Base-by-base conservation (phyloP, 306 rosid genomes). In the Senna siamea region DNA sequence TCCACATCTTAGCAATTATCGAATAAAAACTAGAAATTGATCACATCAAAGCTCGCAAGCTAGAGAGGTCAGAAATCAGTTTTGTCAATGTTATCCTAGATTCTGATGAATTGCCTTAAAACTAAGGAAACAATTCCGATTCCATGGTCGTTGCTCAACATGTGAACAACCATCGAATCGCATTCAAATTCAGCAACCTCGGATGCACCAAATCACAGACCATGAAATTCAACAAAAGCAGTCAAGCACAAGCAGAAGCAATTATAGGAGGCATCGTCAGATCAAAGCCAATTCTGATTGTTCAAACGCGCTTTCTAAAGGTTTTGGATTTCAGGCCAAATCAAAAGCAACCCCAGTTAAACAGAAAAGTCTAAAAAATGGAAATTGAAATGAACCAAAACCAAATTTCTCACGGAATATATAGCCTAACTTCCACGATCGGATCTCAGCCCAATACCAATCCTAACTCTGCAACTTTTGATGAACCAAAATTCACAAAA, bases 381-480 rank as follows among this genome's bases (percentile, higher is more conserved):
- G 17, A 32, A 32, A 59, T 73, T 41, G 30, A 80, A 75, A 73
- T 4, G 28, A 60, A 69, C 19, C 4, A 69, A 68, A 79, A 79
- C 41, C 35, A 30, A 62, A 20, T 69, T 19, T 46, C 73, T 75
- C 34, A 44, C 52, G 23, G 34, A 30, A 38, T 62, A 74, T 8
- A 10, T 18, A 64, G 34, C 70, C 37, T 53, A 69, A 73, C 60
- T 52, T 46, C 78, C 78, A 68, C 66, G 70, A 72, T 68, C 61
- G 72, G 84, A 83, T 88, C 85, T 73, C 76, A 70, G 60, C 62
- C 80, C 85, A 50, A 78, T 26, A 66, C 28, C 18, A 53, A 26
- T 26, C 30, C 30, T 26, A 26, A 1, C 30, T 26, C 30, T 26
- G 30, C 30, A 26, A 26, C 30, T 26, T 26, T 1, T 26, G 30